Base-by-base conservation (phyloP, 2,329 filamentous ascomycete genomes). In the Cytospora piceicola region DNA sequence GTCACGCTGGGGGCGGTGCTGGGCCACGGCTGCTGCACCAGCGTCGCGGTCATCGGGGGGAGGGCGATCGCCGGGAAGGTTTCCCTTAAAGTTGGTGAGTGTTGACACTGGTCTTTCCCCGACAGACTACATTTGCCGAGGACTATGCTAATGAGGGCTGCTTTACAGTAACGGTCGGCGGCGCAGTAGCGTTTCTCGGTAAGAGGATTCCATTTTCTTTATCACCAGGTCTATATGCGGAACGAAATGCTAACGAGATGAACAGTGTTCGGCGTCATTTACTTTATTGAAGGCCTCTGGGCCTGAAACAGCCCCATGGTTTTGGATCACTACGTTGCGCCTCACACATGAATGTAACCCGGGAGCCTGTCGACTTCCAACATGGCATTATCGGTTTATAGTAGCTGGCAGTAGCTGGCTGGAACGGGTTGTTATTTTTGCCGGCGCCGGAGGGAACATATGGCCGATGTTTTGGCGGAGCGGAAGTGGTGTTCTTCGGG, bases 11-110 rank as follows among this genome's bases (percentile, higher is more conserved):
- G 95, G 66, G 94, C 95, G 1, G 87, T 95, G 42, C 83, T 87
- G 56, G 95, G 95, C 12, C 95, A 99, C 77, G 90, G 87, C 55
- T 87, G 94, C 70, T 99, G 95, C 81, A 98, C 95, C 8, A 90
- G 91, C 56, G 89, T 93, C 27, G 95, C 95, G 52, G 95, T 99
- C 49, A 84, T 99, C 67, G 95, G 95, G 53, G 95, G 95, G 14
- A 86, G 93, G 72, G 94, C 95, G 60, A 92, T 99, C 77, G 95
- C 95, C 52, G 95, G 95, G 36, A 90, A 86, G 75, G 95, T 99
- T 70, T 98, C 94, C 81, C 88, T 99, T 81, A 91, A 93, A 85
- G 91, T 96, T 82, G 93, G 94, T 97, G 87, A 85, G 93, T 52
- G 53, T 22, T 17, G 15, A 15, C 22, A 17, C 14, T 12, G 14